phyloP scores from a whole-genome alignment of 371 early-diverging fungal species.

The Massospora cicadina region DNA sequence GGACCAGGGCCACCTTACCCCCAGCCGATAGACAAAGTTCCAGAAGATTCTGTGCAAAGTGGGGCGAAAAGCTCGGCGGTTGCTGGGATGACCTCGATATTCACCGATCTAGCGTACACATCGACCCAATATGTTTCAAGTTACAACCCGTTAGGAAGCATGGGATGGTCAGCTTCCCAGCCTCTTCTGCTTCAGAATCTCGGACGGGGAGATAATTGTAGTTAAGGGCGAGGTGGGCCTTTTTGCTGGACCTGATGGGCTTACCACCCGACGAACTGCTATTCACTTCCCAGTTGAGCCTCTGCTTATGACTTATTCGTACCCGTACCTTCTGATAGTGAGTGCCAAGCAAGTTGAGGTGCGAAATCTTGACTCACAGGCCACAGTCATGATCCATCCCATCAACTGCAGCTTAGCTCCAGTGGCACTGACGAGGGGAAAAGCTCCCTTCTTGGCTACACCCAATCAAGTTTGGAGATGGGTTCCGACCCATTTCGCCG shows the following conservation, averaged over 20 bases:
- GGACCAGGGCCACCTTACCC: background rate
- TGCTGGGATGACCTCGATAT: constrained; percentile 4
- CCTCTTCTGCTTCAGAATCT: background rate
- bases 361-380: constrained; percentile 62
- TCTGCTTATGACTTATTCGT: constrained; percentile 27
- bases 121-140: constrained; percentile 7
- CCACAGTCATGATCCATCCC: constrained; percentile 58
- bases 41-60: background rate
- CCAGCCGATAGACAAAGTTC: background rate
- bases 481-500: constrained; percentile 66
- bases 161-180: background rate
- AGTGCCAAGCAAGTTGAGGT: constrained; percentile 58
- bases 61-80: background rate
- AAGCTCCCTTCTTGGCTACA: constrained; percentile 63
- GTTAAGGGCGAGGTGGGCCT: constrained; percentile 33
- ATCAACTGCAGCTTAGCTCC: constrained; percentile 19
- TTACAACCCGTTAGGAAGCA: constrained; percentile 4
- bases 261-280: constrained; percentile 39
- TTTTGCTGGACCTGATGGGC: constrained; percentile 46
- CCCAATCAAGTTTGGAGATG: constrained; percentile 63
- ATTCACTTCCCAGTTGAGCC: constrained; percentile 60
- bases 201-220: background rate
- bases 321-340: constrained; percentile 61
- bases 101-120: constrained; percentile 2
- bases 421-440: constrained; percentile 38